Percentiles rank a stretch among this genome's conserved stretches.
Evolutionary conservation across 2,329 filamentous ascomycete genomes (phyloP).

Genomic region (Epichloe hybrida): DNA sequence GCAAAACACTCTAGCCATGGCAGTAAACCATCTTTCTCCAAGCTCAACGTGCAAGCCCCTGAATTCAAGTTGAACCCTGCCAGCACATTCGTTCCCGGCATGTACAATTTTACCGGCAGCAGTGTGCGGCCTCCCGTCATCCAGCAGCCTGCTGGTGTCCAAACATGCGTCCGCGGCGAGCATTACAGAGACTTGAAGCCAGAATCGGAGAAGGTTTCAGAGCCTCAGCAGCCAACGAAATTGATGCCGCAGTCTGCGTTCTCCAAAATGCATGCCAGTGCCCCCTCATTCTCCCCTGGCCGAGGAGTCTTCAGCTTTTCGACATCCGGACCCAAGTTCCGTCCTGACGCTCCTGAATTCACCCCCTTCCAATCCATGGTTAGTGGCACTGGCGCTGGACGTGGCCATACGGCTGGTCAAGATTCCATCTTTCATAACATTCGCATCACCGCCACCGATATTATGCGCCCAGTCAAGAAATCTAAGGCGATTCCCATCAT

Average conservation of each 20-base stretch:
- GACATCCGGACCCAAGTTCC: constrained; percentile 52
- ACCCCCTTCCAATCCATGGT: constrained; percentile 44
- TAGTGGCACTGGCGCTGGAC: constrained; percentile 31
- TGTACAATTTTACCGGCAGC: constrained; percentile 35
- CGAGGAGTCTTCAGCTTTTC: constrained; percentile 56
- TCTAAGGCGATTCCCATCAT: constrained; percentile 79
- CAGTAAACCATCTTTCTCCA: constrained; percentile 59
- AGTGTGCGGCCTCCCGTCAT: constrained; percentile 36
- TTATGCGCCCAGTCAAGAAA: constrained; percentile 52
- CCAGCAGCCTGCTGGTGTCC: constrained; percentile 26
- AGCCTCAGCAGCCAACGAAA: constrained; percentile 7
- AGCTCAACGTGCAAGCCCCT: constrained; percentile 76
- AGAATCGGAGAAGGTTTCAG: background rate
- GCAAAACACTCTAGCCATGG: constrained; percentile 38
- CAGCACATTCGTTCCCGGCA: constrained; percentile 33
- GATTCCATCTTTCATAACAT: constrained; percentile 58
- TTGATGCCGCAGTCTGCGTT: constrained; percentile 20
- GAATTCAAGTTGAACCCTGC: constrained; percentile 68
- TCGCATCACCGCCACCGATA: constrained; percentile 45
- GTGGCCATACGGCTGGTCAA: constrained; percentile 28
- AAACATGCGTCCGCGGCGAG: constrained; percentile 17
- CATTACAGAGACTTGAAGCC: background rate
- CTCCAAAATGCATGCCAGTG: constrained; percentile 52
- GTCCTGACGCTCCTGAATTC: constrained; percentile 64
- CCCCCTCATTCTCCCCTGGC: constrained; percentile 57